These are phyloP conservation scores for Starmerella scarabaei DNA, from an alignment of 805 yeast genomes.

Conservation along the genomic window DNA sequence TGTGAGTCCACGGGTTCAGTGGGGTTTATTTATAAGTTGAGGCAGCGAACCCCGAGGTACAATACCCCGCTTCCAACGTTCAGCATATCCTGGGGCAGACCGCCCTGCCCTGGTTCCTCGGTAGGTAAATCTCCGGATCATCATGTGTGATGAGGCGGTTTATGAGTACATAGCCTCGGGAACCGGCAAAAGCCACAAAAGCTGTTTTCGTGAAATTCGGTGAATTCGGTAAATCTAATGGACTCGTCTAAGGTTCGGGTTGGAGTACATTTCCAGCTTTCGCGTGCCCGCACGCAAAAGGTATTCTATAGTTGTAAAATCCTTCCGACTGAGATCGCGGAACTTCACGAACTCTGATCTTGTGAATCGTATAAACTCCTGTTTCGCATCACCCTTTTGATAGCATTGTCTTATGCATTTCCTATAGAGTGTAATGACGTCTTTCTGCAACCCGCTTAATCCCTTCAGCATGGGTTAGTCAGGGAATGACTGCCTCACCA, in stretches of 20 bases:
- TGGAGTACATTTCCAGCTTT: conserved; percentile 57
- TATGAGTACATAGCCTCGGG: no score
- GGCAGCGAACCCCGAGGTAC: no score
- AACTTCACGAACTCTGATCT: conserved; percentile 53
- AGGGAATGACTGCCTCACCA: not conserved
- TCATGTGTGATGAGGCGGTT: no score
- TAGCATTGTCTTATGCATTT: conserved; percentile 35
- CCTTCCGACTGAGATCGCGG: conserved; percentile 50
- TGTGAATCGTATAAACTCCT: conserved; percentile 35
- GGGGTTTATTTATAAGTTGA: no score
- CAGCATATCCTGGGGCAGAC: no score
- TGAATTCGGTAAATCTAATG: conserved; percentile 1
- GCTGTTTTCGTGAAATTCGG: no score
- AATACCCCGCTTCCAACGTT: no score
- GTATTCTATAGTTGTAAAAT: conserved; percentile 77
- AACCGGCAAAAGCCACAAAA: no score
- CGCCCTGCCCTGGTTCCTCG: not conserved
- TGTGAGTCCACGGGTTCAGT: no score
- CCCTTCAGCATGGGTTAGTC: conserved; percentile 2
- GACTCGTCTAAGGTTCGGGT: conserved; percentile 60
- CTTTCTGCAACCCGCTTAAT: conserved; percentile 30
- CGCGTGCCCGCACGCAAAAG: conserved; percentile 63
- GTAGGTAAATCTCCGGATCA: no score
- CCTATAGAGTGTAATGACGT: conserved; percentile 37
- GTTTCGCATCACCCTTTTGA: conserved; percentile 40